These are phyloP conservation scores for Protomyces arabidopsidicola DNA, from an alignment of 1,139 yeast genomes.

Conservation along the genomic window DNA sequence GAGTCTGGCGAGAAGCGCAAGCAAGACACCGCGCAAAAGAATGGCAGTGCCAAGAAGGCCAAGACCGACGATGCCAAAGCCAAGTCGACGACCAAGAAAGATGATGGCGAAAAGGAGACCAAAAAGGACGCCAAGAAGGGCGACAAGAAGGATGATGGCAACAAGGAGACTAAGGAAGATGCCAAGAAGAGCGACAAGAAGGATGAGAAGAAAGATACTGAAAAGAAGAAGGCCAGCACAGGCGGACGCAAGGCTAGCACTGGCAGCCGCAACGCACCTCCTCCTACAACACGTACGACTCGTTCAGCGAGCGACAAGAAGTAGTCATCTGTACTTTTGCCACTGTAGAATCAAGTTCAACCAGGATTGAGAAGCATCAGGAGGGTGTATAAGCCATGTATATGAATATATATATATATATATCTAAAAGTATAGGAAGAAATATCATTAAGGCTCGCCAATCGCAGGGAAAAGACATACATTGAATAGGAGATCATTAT, in stretches of 20 bases:
- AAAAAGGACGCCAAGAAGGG: neutral
- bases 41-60: slow-evolving; percentile 7
- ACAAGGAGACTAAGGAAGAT: neutral
- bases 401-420: neutral
- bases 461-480: neutral
- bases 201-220: slow-evolving; percentile 4
- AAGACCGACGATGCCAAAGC: neutral
- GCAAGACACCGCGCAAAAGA: neutral
- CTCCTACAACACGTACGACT: slow-evolving; percentile 23
- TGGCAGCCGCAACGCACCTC: neutral
- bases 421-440: too few species aligned
- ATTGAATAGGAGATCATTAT: neutral
- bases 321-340: neutral
- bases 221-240: slow-evolving; percentile 7
- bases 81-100: neutral
- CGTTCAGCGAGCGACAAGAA: slow-evolving; percentile 17
- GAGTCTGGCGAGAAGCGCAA: neutral
- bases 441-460: neutral
- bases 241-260: neutral
- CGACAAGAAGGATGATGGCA: neutral
- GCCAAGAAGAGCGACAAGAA: neutral
- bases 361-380: neutral
- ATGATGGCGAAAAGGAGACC: neutral
- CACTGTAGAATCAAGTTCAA: too few species aligned
- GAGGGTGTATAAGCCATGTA: too few species aligned